Evolutionary conservation across 768 basidiomycete genomes (phyloP).

Genomic region (Suillus spraguei): DNA sequence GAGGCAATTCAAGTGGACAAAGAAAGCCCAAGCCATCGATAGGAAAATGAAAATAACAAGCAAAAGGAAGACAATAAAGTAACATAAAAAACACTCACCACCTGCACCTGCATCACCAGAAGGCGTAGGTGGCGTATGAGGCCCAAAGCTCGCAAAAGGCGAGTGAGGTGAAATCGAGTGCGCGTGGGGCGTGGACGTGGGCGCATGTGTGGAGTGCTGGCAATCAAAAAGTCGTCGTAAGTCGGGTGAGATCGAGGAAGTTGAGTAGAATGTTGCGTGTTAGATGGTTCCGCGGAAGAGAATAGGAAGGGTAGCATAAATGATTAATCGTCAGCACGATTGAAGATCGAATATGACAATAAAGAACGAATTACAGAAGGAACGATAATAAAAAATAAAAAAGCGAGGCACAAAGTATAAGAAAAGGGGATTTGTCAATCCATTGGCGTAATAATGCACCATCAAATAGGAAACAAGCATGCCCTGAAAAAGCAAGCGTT

Average conservation of each 20-base stretch:
- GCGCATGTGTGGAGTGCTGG: conserved; percentile 20
- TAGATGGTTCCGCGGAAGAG: neutral
- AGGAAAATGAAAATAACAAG: neutral
- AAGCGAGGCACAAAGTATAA: neutral
- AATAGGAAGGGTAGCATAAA: neutral
- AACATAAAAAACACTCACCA: conserved; percentile 21
- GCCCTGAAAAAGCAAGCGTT: neutral
- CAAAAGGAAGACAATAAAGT: neutral
- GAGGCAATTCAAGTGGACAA: neutral
- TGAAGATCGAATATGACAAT: neutral
- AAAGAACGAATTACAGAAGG: neutral
- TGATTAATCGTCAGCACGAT: neutral
- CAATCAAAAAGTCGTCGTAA: neutral
- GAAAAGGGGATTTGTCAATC: neutral
- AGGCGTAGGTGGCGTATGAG: conserved; percentile 28
- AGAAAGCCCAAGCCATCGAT: neutral
- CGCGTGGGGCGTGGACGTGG: conserved; percentile 11
- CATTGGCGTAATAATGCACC: neutral
- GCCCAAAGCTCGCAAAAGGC: conserved; percentile 19
- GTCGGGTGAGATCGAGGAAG: neutral
- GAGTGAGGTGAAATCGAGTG: conserved; percentile 21
- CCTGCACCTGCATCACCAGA: conserved; percentile 24
- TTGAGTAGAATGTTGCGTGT: neutral
- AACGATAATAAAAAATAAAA: too few relatives aligned
- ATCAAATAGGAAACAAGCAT: neutral